phyloP scores from a whole-genome alignment of 768 basidiomycete genomes.

The Boletus barrowsii region DNA sequence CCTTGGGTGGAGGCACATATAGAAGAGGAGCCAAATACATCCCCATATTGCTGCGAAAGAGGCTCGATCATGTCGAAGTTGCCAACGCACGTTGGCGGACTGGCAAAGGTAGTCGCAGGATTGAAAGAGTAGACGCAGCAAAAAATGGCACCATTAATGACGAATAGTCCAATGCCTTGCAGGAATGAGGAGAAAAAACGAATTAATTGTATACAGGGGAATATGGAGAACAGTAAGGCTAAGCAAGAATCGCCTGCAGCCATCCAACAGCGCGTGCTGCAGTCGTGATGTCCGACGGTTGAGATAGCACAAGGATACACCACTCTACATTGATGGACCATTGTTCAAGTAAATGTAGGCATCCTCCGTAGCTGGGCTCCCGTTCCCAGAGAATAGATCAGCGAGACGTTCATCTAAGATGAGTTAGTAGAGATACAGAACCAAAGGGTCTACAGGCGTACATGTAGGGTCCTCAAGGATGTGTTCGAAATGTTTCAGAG shows the following conservation, averaged over 20 bases:
- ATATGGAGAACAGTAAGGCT: conserved; percentile 7
- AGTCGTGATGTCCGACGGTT: not conserved
- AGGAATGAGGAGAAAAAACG: not conserved
- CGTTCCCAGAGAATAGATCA: conserved; percentile 52
- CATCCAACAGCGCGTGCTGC: conserved; percentile 6
- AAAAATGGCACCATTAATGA: not conserved
- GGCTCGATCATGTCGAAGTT: conserved; percentile 67
- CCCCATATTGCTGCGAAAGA: conserved; percentile 61
- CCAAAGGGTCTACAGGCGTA: conserved; percentile 35
- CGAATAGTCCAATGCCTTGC: not conserved
- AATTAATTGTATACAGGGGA: conserved; percentile 16
- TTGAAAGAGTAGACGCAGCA: conserved; percentile 30
- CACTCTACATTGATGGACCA: conserved; percentile 28
- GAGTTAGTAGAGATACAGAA: not conserved
- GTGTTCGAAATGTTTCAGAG: conserved; percentile 72
- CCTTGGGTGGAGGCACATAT: conserved; percentile 69
- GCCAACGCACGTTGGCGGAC: conserved; percentile 77
- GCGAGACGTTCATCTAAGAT: conserved; percentile 60
- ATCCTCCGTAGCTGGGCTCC: conserved; percentile 71
- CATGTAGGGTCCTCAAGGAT: conserved; percentile 71
- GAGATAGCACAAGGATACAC: not conserved
- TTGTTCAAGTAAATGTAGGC: conserved; percentile 68
- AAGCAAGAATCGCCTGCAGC: conserved; percentile 16
- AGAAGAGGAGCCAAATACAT: conserved; percentile 61
- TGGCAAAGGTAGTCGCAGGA: conserved; percentile 56